phyloP scores from a whole-genome alignment of 2,329 filamentous ascomycete genomes.

The Tolypocladium cylindrosporum region DNA sequence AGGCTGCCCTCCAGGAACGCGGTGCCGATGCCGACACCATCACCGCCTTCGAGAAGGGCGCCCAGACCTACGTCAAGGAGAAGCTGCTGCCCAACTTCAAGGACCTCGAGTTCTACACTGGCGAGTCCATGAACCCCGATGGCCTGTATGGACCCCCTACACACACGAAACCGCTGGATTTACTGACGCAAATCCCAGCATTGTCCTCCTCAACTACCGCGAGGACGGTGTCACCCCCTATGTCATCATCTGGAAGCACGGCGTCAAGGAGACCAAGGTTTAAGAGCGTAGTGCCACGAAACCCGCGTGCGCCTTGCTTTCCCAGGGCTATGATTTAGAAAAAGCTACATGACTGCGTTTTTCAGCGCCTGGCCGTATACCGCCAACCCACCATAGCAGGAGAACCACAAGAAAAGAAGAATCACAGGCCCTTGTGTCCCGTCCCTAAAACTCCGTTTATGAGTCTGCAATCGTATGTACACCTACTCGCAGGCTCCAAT shows the following conservation, averaged over 20 bases:
- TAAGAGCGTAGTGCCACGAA: conserved; percentile 36
- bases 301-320: not conserved
- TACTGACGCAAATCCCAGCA: conserved; percentile 35
- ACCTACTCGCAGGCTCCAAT: not conserved
- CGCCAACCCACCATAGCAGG: conserved; percentile 6
- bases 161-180: not conserved
- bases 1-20: conserved; percentile 55
- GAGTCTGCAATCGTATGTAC: not conserved
- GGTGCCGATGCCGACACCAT: conserved; percentile 55
- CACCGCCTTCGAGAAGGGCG: conserved; percentile 70
- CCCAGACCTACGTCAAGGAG: conserved; percentile 68
- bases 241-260: conserved; percentile 91
- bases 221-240: conserved; percentile 90
- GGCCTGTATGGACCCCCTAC: conserved; percentile 62
- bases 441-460: not conserved
- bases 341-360: conserved; percentile 1
- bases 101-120: conserved; percentile 91
- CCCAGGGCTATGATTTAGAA: conserved; percentile 4
- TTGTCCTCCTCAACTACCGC: conserved; percentile 93
- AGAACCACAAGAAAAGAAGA: conserved; percentile 3
- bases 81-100: conserved; percentile 76
- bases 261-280: conserved; percentile 81
- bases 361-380: conserved; percentile 5
- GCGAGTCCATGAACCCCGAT: conserved; percentile 85
- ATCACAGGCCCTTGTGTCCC: not conserved